Base-by-base conservation (phyloP, 106 monocot genomes). In the Ottelia alismoides region DNA sequence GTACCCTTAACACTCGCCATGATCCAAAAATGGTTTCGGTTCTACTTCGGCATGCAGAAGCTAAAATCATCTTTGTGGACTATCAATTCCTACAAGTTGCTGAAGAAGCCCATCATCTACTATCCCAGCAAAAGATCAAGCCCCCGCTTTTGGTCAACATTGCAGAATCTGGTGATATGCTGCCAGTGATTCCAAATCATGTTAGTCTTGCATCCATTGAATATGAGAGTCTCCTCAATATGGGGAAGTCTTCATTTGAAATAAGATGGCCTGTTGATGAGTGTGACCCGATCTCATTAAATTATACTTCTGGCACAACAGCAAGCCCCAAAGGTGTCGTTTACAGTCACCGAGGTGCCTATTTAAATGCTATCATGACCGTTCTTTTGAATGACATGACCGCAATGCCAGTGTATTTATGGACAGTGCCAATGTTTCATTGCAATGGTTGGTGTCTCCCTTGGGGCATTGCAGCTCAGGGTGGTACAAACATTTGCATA, bases 231-330 rank as follows among this genome's bases (percentile, higher is more conserved):
- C 67, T 79, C 19, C 20, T 79, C 18, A n/a, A 16, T 4, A 61
- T 57, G 2, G 70, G 48, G n/a, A 22, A 62, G 11, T 61, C 70
- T 16, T 30, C 65, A 20, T 88, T 76, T 28, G 50, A 55, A 30
- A 74, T 83, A 44, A 72, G 65, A 47, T 77, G 83, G 76, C 88
- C 88, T 3, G 31, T 20, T 1, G 80, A 83, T 23, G 88, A 89
- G 47, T 72, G 76, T 30, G 83, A 79, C 25, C 83, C 83, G 9
- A 83, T 89, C 18, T 70, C 76, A 1, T 44, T 89, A 11, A 89
- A 80, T 49, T 89, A 89, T 59, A 88, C 88, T 1, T 88, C 88
- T 20, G 88, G 88, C 29, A 89, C 88, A 27, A 89, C 88, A 25
- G 72, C 79, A n/a, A 68, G 68, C 7, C 88, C 83, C 3, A 83